Evolutionary conservation across 225 moss, liverwort and hornwort species (phyloP), one percentile per base, ranked within the genome.

Genomic region (Ulota crispa): DNA sequence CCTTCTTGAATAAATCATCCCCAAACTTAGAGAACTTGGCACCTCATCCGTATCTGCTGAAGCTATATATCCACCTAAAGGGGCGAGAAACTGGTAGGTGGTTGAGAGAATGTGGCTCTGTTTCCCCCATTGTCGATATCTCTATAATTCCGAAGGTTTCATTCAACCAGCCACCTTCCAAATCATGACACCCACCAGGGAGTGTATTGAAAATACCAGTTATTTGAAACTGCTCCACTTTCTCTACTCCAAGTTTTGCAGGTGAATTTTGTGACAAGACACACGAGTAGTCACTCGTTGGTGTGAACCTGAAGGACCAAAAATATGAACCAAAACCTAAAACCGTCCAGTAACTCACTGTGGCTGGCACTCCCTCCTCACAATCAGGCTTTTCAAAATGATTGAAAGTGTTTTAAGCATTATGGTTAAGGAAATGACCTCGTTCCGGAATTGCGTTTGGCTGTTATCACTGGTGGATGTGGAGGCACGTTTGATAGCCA

Each of bases 401-500:
- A 0, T 56, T 3, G 9, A 47, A 21, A 47, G 31, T 12, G 43
- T 8, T 42, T 20, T 0, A 3, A 4, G 47, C 0, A 6, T 65
- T 0, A 11, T 3, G 37, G 34, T 21, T 50, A 2, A 63, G 64
- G 4, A 2, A 65, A 16, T 39, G 26, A 94, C 89, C 87, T 92
- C 94, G 59, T 92, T 92, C 11, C 86, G 90, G 36, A 94, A 94
- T 78, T 94, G 82, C 4, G 24, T 64, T 64, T 82, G 75, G 7
- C 83, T 71, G n/a, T 79, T 87, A 23, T 67, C 53, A 53, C 73
- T 78, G 32, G 82, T 81, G 66, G 83, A 59, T 1, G 68, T 79
- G 3, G 89, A 83, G 26, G 91, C 92, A 26, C 91, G 89, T 82
- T 92, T 94, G 79, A 91, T 92, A 55, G 94, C 92, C 32, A 92